Conservation (phyloP, 768 basidiomycete genomes). For the Serendipita sp. region DNA sequence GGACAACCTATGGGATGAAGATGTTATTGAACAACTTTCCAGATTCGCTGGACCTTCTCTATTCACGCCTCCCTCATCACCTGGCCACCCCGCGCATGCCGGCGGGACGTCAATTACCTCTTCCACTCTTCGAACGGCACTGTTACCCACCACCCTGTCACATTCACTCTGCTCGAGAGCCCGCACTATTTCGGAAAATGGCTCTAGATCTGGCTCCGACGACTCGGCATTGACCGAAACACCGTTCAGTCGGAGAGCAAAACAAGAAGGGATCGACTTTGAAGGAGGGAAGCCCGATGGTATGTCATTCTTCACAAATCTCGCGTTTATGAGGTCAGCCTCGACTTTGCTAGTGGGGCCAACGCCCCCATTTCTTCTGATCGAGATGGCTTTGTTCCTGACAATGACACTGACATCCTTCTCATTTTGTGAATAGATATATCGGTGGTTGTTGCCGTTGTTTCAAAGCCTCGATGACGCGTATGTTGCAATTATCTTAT, state of each 20-base stretch:
- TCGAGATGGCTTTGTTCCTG: not conserved
- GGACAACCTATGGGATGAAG: constrained; percentile 82
- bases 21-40: constrained; percentile 66
- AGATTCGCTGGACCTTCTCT: constrained; percentile 30
- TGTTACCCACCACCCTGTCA: not conserved
- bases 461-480: constrained; percentile 23
- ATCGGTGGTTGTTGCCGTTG: constrained; percentile 49
- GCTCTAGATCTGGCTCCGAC: not conserved
- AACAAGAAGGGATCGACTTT: constrained; percentile 56
- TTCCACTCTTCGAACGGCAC: not conserved
- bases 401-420: constrained; percentile 9
- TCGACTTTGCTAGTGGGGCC: constrained; percentile 18
- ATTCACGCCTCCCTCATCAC: constrained; percentile 18
- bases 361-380: no score
- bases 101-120: not conserved
- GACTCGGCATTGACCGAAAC: constrained; percentile 32
- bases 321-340: constrained; percentile 23
- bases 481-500: not conserved
- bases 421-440: constrained; percentile 32
- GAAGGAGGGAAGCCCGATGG: constrained; percentile 78
- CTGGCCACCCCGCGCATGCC: constrained; percentile 3
- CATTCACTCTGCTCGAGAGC: constrained; percentile 4
- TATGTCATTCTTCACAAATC: constrained; percentile 21
- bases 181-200: not conserved
- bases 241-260: constrained; percentile 73